Evolutionary conservation across 768 basidiomycete species (phyloP).

Genomic region (Tubosaeta brunneosetosa): DNA sequence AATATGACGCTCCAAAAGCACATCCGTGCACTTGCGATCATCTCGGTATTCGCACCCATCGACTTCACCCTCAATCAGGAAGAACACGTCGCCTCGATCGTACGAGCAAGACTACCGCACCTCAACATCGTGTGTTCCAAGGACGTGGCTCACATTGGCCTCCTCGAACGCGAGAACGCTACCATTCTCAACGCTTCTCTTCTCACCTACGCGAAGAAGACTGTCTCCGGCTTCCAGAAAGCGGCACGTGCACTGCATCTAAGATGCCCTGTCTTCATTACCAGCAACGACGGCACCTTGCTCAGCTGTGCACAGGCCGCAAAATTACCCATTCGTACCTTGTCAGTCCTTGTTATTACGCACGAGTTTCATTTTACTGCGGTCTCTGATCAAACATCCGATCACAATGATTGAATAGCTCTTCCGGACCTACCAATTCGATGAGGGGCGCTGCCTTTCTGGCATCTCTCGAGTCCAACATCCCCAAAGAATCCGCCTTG

Average conservation of each 20-base stretch:
- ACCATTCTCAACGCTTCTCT: slow-evolving; percentile 65
- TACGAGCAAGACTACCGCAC: slow-evolving; percentile 36
- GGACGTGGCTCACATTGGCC: slow-evolving; percentile 54
- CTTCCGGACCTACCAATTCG: slow-evolving; percentile 61
- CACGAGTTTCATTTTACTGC: background rate
- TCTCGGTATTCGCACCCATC: slow-evolving; percentile 46
- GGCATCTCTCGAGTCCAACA: slow-evolving; percentile 37
- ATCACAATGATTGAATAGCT: slow-evolving; percentile 19
- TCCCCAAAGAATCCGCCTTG: slow-evolving; percentile 37
- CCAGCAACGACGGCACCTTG: slow-evolving; percentile 58
- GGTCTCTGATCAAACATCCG: slow-evolving; percentile 1
- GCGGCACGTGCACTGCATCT: slow-evolving; percentile 47
- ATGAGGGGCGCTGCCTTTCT: slow-evolving; percentile 67
- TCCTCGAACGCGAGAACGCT: slow-evolving; percentile 65
- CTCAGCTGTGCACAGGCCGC: slow-evolving; percentile 47
- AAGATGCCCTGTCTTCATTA: slow-evolving; percentile 49
- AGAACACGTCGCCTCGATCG: slow-evolving; percentile 40
- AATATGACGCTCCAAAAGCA: slow-evolving; percentile 6
- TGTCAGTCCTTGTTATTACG: slow-evolving; percentile 27
- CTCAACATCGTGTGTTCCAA: slow-evolving; percentile 51
- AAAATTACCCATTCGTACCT: slow-evolving; percentile 58
- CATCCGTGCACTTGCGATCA: slow-evolving; percentile 38
- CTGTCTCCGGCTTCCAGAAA: slow-evolving; percentile 49
- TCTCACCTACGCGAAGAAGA: slow-evolving; percentile 51
- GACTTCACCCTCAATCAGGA: slow-evolving; percentile 45